Conservation (phyloP, 441 rosid genomes). For the Caryocar brasiliense region DNA sequence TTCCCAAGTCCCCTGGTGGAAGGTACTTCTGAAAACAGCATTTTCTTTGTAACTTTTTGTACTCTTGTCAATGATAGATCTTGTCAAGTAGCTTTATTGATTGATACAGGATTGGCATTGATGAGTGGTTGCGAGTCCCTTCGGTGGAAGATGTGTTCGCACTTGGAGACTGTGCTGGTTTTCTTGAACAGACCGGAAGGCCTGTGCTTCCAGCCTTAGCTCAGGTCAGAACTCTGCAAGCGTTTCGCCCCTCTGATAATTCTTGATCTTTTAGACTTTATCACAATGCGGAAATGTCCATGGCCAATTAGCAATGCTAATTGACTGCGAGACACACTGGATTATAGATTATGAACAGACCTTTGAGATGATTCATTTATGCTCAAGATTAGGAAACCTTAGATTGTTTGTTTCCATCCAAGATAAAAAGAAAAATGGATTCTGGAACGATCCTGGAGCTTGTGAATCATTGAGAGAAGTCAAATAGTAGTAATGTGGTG, state of each 20-base stretch:
- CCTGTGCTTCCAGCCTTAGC: conserved; percentile 88
- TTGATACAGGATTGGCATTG: conserved; percentile 56
- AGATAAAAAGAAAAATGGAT: too few relatives aligned
- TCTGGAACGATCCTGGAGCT: too few relatives aligned
- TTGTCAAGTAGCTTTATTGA: neutral
- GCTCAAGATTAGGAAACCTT: too few relatives aligned
- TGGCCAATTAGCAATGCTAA: too few relatives aligned
- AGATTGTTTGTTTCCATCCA: too few relatives aligned
- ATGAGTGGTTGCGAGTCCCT: conserved; percentile 72
- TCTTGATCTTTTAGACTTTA: neutral
- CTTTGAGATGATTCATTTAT: neutral
- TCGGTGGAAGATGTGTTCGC: conserved; percentile 78
- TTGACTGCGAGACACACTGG: too few relatives aligned
- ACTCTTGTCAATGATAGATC: neutral
- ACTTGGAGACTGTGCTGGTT: conserved; percentile 87
- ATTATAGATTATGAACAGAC: too few relatives aligned
- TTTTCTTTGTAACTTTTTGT: neutral
- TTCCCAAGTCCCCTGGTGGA: conserved; percentile 81
- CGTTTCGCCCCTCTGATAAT: neutral
- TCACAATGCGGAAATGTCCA: too few relatives aligned
- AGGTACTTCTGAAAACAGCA: conserved; percentile 40
- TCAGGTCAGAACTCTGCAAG: conserved; percentile 35
- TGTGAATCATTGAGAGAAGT: too few relatives aligned
- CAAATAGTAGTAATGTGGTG: too few relatives aligned
- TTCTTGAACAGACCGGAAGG: conserved; percentile 68